phyloP scores from a whole-genome alignment of 1,139 yeast species.

The Sugiyamaella grinbergsii region DNA sequence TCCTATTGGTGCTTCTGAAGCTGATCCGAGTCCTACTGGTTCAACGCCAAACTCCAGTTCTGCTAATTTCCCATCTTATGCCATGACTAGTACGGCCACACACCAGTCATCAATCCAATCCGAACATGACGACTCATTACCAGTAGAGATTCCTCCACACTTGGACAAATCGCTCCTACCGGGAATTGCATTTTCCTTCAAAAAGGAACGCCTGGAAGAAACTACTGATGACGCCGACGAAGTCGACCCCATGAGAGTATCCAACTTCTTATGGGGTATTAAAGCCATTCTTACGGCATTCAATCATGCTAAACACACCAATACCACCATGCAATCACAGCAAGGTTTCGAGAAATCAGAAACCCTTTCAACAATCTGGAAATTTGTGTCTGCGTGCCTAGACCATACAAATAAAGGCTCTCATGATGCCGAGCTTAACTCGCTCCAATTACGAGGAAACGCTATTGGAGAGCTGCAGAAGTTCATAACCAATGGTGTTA shows the following conservation, averaged over 20 bases:
- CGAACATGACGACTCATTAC: neutral
- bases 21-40: neutral
- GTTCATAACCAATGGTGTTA: constrained; percentile 26
- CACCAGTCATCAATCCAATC: neutral
- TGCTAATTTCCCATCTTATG: neutral
- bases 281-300: constrained; percentile 32
- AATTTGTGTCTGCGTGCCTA: constrained; percentile 29
- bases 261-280: constrained; percentile 32
- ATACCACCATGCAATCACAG: constrained; percentile 21
- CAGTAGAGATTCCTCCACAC: constrained; percentile 4
- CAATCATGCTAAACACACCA: constrained; percentile 25
- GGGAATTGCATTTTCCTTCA: constrained; percentile 10
- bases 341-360: constrained; percentile 23
- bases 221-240: constrained; percentile 16
- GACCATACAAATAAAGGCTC: constrained; percentile 18
- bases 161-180: constrained; percentile 9
- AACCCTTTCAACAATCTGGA: constrained; percentile 30
- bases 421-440: constrained; percentile 22
- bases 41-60: neutral
- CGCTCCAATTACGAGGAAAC: constrained; percentile 27
- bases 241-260: constrained; percentile 24
- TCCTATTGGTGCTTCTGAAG: no score
- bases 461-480: constrained; percentile 30
- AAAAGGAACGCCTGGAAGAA: constrained; percentile 7
- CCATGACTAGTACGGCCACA: neutral